Evolutionary conservation across 352 stramenopile genomes (phyloP).

Genomic region (Pythium periplocum): DNA sequence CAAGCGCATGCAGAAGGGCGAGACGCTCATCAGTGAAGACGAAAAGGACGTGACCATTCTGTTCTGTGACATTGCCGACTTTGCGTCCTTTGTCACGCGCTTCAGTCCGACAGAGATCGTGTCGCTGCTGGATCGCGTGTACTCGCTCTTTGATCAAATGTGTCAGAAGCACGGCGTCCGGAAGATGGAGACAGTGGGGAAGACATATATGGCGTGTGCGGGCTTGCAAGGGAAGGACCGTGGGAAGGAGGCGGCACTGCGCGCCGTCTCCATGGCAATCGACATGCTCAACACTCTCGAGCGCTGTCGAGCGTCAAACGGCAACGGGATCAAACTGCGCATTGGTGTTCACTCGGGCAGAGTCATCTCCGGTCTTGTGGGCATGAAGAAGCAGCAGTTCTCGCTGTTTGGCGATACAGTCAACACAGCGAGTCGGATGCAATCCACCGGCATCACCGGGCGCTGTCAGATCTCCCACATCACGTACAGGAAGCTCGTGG

Average conservation of each 20-base stretch:
- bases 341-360: conserved; percentile 89
- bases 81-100: conserved; percentile 71
- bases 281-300: conserved; percentile 72
- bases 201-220: conserved; percentile 88
- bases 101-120: conserved; percentile 75
- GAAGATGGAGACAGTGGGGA: conserved; percentile 92
- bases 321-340: conserved; percentile 83
- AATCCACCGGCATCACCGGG: conserved; percentile 79
- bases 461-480: conserved; percentile 78
- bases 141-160: conserved; percentile 90
- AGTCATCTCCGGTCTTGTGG: conserved; percentile 85
- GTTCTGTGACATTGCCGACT: conserved; percentile 84
- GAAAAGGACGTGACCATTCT: conserved; percentile 86
- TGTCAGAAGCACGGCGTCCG: conserved; percentile 87
- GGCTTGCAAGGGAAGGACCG: conserved; percentile 81
- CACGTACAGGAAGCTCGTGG: conserved; percentile 76
- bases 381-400: conserved; percentile 91
- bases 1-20: conserved; percentile 78
- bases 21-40: conserved; percentile 79
- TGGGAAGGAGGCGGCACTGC: conserved; percentile 64
- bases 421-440: conserved; percentile 87
- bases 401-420: conserved; percentile 93
- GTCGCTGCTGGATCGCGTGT: conserved; percentile 88
- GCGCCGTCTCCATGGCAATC: conserved; percentile 66
- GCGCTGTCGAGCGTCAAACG: conserved; percentile 68